Percentiles rank a stretch among this genome's conserved stretches.
Evolutionary conservation across 2,329 filamentous ascomycete genomes (phyloP).

Genomic region (Didymellaceae sp.): DNA sequence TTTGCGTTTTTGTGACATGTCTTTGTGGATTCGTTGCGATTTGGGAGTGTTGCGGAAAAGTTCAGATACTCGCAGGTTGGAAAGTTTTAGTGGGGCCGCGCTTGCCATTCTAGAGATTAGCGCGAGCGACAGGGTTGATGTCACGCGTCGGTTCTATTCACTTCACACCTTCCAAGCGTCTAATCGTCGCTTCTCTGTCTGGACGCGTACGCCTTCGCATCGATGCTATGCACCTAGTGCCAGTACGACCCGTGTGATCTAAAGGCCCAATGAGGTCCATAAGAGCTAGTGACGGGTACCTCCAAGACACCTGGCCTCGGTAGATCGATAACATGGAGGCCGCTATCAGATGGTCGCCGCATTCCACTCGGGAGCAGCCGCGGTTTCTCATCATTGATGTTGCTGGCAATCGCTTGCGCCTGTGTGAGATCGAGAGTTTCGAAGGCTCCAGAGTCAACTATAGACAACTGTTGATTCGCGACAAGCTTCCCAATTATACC

Average conservation of each 20-base stretch:
- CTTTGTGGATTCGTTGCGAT: not conserved
- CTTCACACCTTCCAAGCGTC: not conserved
- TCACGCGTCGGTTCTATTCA: constrained; percentile 32
- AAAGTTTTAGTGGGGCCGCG: constrained; percentile 45
- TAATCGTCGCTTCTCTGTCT: not conserved
- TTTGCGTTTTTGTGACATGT: constrained; percentile 48
- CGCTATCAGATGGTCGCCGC: constrained; percentile 69
- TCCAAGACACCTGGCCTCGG: constrained; percentile 6
- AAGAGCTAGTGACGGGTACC: constrained; percentile 6
- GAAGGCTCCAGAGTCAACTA: constrained; percentile 54
- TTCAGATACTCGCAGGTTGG: constrained; percentile 5
- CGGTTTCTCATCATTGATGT: constrained; percentile 69
- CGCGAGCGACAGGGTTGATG: constrained; percentile 14
- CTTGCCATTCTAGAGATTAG: constrained; percentile 9
- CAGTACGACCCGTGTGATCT: not conserved
- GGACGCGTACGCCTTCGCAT: not conserved
- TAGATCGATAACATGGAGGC: constrained; percentile 60
- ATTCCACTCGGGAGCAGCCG: constrained; percentile 58
- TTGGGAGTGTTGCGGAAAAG: constrained; percentile 10
- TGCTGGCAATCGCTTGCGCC: constrained; percentile 63
- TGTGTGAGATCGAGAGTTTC: constrained; percentile 58
- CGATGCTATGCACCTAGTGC: not conserved
- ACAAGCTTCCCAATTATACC: constrained; percentile 65
- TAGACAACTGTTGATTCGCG: constrained; percentile 60
- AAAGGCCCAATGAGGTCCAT: constrained; percentile 9